These are phyloP conservation scores for Xylariaceae sp. DNA, from an alignment of 2,329 filamentous ascomycete species.

Conservation along the genomic window DNA sequence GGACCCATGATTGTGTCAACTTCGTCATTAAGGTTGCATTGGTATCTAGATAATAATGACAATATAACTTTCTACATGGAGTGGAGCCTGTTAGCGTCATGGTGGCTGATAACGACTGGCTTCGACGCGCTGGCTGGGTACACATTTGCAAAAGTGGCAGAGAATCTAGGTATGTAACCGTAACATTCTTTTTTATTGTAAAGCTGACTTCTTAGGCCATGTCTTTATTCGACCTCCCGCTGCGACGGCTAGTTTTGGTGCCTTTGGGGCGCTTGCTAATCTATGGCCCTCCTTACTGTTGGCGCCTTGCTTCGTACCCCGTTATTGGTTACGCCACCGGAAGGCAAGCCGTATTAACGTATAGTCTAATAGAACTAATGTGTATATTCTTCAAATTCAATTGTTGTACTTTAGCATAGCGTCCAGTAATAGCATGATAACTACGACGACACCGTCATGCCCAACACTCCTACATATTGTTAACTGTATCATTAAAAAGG, in stretches of 20 bases:
- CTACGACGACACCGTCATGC: too few relatives aligned
- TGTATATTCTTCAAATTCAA: too few relatives aligned
- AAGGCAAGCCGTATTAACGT: too few relatives aligned
- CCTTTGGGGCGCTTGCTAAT: background rate
- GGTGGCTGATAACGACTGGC: background rate
- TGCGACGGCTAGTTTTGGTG: background rate
- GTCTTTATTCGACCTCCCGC: background rate
- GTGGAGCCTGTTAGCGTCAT: background rate
- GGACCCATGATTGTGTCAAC: background rate
- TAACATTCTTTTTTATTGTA: background rate
- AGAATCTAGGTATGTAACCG: background rate
- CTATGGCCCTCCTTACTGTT: background rate
- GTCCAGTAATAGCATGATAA: too few relatives aligned
- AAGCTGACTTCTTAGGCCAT: background rate
- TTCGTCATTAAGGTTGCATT: background rate
- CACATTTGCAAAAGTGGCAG: background rate
- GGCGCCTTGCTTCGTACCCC: too few relatives aligned
- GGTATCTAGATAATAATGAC: background rate
- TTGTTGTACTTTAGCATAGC: too few relatives aligned
- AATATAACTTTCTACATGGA: background rate
- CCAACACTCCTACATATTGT: too few relatives aligned
- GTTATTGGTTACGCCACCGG: too few relatives aligned
- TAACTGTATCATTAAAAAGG: too few relatives aligned
- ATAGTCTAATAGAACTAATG: too few relatives aligned
- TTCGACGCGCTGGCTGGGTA: background rate